Evolutionary conservation across 768 basidiomycete genomes (phyloP), one percentile per base, ranked within the genome.

Genomic region (Hypholoma sublateritium): DNA sequence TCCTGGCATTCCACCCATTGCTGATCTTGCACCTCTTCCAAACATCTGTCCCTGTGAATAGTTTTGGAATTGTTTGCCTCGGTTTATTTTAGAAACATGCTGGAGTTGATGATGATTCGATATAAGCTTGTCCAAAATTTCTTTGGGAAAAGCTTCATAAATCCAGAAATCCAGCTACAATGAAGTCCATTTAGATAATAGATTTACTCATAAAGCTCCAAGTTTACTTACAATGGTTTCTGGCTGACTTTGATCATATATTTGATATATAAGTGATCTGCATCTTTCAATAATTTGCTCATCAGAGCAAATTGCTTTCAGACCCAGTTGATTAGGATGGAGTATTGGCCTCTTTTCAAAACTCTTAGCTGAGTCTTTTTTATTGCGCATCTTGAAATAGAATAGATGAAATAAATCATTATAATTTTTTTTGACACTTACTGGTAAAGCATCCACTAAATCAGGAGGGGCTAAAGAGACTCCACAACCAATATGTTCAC

Each of bases 81-180:
- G 50, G 14, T 41, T 52, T 12, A 52, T 24, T 11, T 16, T 39
- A 3, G 35, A 37, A 3, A 52, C 35, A 39, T n/a, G 19, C 8
- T 41, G 37, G 3, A 41, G 17, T 9, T 16, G 17, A 1, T 52
- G 50, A 14, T 52, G 50, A 13, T 52, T 35, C 1, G 37, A 52
- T 1, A 52, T 24, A 2, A 52, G 19, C 8, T 16, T 36, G 0
- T 41, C 50, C 13, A 37, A 37, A 19, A 39, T 14, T 1, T 52
- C 13, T 5, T 36, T 24, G 2, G 50, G 21, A 24, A 37, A 52
- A 14, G 36, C 36, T 17, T 24, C 21, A 25, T 21, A 52, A 2
- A 37, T 39, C 50, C 50, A 52, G 19, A 52, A 52, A 17, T 52
- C 50, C 35, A 52, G 11, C 50, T 41, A 24, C 21, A 39, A 9